Conservation (phyloP, 1,284 basidiomycete species). For the Anthracocystis walkeri region DNA sequence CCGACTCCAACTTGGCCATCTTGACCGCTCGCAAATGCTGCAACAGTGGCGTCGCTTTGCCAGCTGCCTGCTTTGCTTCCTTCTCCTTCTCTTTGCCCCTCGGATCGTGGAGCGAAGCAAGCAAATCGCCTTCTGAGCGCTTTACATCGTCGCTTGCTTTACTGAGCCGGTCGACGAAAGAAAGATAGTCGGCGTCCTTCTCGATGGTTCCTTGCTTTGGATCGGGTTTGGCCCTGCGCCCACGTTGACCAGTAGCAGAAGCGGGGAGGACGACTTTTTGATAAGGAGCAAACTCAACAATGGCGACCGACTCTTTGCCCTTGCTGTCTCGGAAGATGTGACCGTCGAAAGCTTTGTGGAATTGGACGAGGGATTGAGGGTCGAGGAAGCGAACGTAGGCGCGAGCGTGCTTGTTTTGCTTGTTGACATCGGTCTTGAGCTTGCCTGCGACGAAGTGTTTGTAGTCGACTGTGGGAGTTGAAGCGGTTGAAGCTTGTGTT, state of each 20-base stretch:
- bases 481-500: not conserved
- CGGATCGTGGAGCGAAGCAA: slow-evolving; percentile 30
- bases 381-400: slow-evolving; percentile 91
- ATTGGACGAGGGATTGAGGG: slow-evolving; percentile 78
- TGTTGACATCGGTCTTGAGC: slow-evolving; percentile 51
- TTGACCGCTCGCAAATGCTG: slow-evolving; percentile 56
- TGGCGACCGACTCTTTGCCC: slow-evolving; percentile 85
- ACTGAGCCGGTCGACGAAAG: slow-evolving; percentile 39
- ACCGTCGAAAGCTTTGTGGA: slow-evolving; percentile 88
- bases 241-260: not conserved
- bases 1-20: slow-evolving; percentile 36
- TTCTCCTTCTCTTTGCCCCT: slow-evolving; percentile 29
- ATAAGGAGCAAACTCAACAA: slow-evolving; percentile 93
- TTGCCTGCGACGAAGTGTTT: slow-evolving; percentile 57
- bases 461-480: slow-evolving; percentile 52
- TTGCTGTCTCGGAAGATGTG: slow-evolving; percentile 91
- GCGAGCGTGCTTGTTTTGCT: slow-evolving; percentile 74
- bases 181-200: slow-evolving; percentile 70
- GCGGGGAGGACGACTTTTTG: slow-evolving; percentile 77
- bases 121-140: slow-evolving; percentile 53
- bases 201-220: slow-evolving; percentile 80
- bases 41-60: slow-evolving; percentile 56
- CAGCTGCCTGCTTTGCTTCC: slow-evolving; percentile 16
- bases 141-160: slow-evolving; percentile 27
- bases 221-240: slow-evolving; percentile 78